Evolutionary conservation across 225 moss, liverwort and hornwort species (phyloP).

Genomic region (Pseudoscleropodium purum): DNA sequence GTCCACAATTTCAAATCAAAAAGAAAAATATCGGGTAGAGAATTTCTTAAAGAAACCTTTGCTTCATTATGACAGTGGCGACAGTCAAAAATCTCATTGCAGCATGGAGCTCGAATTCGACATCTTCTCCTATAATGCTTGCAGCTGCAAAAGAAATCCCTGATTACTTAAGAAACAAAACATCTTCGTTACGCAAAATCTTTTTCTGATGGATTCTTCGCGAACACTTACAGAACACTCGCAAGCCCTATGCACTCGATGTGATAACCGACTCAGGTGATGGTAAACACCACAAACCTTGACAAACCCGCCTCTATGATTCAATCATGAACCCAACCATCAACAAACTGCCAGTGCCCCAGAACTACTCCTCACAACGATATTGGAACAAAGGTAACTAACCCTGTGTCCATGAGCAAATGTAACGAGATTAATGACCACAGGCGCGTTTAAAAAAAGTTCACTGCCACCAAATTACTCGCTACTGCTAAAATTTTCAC

Average conservation of each 20-base stretch:
- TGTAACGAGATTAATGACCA: not conserved
- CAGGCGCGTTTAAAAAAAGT: not conserved
- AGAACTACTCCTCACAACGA: not conserved
- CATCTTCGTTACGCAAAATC: not conserved
- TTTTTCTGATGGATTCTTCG: not conserved
- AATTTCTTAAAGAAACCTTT: slow-evolving; percentile 20
- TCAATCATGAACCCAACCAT: not conserved
- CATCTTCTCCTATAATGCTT: slow-evolving; percentile 79
- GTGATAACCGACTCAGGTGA: not conserved
- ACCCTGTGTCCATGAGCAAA: not conserved
- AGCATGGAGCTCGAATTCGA: slow-evolving; percentile 84
- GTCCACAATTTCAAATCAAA: not conserved
- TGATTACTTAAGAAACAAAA: not conserved
- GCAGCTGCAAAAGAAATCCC: slow-evolving; percentile 38
- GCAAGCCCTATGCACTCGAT: not conserved
- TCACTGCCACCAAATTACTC: not conserved
- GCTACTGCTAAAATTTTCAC: not conserved
- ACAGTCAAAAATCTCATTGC: slow-evolving; percentile 79
- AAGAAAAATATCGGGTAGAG: not conserved
- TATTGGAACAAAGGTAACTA: not conserved
- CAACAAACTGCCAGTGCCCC: slow-evolving; percentile 1
- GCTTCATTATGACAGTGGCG: slow-evolving; percentile 95
- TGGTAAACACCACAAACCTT: slow-evolving; percentile 5
- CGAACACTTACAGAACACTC: not conserved
- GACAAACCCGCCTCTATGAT: not conserved